Evolutionary conservation across 768 basidiomycete species (phyloP), one percentile per base, ranked within the genome.

Genomic region (Amanita subjunquillea): DNA sequence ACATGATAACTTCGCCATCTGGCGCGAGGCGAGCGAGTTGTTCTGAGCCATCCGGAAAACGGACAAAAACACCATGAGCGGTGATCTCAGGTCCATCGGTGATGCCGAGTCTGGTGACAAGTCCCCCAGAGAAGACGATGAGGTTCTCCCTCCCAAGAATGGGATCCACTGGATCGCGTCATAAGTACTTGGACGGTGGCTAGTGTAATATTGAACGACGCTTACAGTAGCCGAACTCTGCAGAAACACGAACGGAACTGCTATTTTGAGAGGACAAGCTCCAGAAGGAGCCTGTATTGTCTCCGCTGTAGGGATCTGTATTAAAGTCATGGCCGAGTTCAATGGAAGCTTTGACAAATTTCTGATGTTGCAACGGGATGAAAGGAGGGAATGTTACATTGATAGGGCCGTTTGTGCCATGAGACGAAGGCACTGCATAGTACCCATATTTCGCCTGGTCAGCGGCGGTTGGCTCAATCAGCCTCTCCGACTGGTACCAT

Each of bases 241-340:
- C 60, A 3, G 64, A 62, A 41, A 62, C 64, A 8, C 66, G 60
- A 13, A 58, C 54, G 23, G 60, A 56, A 2, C 50, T 29, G 12
- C 36, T 57, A 13, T 53, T 60, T 52, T 65, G 57, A 3, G 66
- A 67, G 20, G 62, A 62, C 7, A 65, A 58, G 13, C 57, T 63
- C 55, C 57, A 66, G 39, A 60, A 63, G 3, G 62, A 59, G 17
- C 65, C 66, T 2, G 57, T 58, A 54, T 65, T 65, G 51, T 63
- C 52, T 12, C 66, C 66, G 36, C 57, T 51, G 51, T 67, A 66
- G 0, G 66, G 55, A 41, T 67, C 62, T 6, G 29, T n/a, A 46
- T 69, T 67, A 50, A 65, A 62, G 3, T 20, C 15, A 51, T 68
- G 67, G 4, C 67, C 67, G n/a, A 69, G 62, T 52, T 66, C 59